Conservation (phyloP, 148 eudicot genomes). For the Rhododendron henanense region DNA sequence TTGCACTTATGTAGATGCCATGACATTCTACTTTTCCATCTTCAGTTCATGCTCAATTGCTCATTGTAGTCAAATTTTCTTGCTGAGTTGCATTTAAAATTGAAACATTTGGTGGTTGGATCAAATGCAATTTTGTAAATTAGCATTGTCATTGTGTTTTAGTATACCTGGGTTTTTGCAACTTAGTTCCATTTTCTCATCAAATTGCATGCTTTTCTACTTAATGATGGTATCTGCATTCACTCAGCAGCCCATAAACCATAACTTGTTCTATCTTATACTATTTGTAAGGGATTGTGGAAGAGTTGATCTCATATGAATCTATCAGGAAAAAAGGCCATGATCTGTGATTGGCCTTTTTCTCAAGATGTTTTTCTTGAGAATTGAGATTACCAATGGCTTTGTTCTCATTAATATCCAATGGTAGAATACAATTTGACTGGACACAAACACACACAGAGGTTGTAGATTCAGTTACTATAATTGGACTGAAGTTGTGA, state of each 20-base stretch:
- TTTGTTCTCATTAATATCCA: not conserved
- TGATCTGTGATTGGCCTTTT: not conserved
- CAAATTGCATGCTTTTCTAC: not conserved
- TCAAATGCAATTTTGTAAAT: not conserved
- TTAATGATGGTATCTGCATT: not conserved
- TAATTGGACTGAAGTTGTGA: not conserved
- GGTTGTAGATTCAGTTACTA: not conserved
- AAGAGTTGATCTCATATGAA: not conserved
- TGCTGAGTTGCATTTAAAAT: not conserved
- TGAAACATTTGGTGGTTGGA: not conserved
- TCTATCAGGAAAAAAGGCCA: no score
- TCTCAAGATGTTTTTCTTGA: not conserved
- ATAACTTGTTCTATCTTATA: not conserved
- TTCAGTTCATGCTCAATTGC: not conserved
- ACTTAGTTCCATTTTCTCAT: not conserved
- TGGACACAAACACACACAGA: not conserved
- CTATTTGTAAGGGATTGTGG: not conserved
- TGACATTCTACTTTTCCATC: not conserved
- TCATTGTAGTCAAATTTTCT: not conserved
- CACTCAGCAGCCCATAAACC: not conserved
- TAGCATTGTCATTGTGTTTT: not conserved
- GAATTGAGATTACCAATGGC: not conserved
- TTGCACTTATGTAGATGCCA: not conserved
- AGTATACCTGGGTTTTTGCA: not conserved
- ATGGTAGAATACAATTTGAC: not conserved